A percentile compares a stretch with the other conserved stretches of the same genome.
phyloP scores from a whole-genome alignment of 1,284 basidiomycete genomes.

The Meira nashicola region DNA sequence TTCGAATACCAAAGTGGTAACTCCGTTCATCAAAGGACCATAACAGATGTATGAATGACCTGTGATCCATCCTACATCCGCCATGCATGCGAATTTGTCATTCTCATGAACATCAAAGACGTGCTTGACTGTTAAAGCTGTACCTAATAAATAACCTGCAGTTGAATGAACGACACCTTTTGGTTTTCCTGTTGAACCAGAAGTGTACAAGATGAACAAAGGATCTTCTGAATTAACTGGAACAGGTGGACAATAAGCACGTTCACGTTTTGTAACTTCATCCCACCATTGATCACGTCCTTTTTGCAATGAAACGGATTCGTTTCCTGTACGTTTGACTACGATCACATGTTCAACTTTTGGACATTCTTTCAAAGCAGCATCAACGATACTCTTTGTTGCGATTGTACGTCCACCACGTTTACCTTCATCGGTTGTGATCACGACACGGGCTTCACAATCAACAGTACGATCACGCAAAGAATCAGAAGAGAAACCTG shows the following conservation, averaged over 20 bases:
- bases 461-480: slow-evolving; percentile 88
- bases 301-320: slow-evolving; percentile 69
- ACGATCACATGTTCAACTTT: slow-evolving; percentile 86
- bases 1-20: slow-evolving; percentile 90
- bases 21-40: slow-evolving; percentile 85
- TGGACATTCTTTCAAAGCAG: slow-evolving; percentile 79
- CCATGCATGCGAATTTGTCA: slow-evolving; percentile 85
- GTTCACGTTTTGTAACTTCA: slow-evolving; percentile 77
- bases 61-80: slow-evolving; percentile 98
- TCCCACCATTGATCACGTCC: slow-evolving; percentile 96
- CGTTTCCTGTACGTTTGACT: slow-evolving; percentile 77
- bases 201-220: slow-evolving; percentile 92
- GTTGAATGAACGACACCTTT: slow-evolving; percentile 96
- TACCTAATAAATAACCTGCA: slow-evolving; percentile 85
- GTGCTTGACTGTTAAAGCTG: slow-evolving; percentile 86
- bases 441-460: slow-evolving; percentile 81
- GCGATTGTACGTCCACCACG: slow-evolving; percentile 93
- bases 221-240: slow-evolving; percentile 87
- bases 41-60: slow-evolving; percentile 98
- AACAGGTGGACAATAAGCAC: slow-evolving; percentile 83
- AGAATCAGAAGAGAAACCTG: slow-evolving; percentile 94
- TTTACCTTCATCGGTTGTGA: slow-evolving; percentile 91
- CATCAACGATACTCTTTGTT: slow-evolving; percentile 88
- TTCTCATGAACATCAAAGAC: slow-evolving; percentile 90
- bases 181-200: slow-evolving; percentile 90